phyloP scores from a whole-genome alignment of 2,329 filamentous ascomycete genomes.

The Colletotrichum chrysophilum region DNA sequence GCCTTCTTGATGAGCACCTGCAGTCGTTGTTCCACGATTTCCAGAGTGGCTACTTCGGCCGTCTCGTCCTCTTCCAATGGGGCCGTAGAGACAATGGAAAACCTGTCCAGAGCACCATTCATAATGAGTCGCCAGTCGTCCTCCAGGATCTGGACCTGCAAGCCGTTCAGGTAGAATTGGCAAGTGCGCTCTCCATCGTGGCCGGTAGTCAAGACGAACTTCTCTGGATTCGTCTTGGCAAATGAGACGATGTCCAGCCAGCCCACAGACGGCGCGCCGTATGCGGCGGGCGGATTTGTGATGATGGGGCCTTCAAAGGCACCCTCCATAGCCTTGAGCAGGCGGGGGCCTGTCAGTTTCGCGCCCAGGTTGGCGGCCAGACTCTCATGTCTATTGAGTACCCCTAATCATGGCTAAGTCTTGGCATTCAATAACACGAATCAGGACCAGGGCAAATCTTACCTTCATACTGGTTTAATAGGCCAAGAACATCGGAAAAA shows the following conservation, averaged over 20 bases:
- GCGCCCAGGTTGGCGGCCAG: constrained; percentile 86
- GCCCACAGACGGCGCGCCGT: constrained; percentile 61
- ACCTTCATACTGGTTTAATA: constrained; percentile 81
- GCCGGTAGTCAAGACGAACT: constrained; percentile 75
- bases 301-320: constrained; percentile 83
- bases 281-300: constrained; percentile 54
- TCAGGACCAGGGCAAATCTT: constrained; percentile 19
- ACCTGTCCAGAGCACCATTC: constrained; percentile 80
- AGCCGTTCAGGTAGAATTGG: constrained; percentile 82
- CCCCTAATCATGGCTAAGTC: constrained; percentile 50
- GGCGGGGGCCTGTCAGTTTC: constrained; percentile 79
- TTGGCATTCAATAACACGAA: neutral
- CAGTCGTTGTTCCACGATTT: constrained; percentile 82
- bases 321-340: constrained; percentile 85
- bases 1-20: constrained; percentile 80
- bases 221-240: constrained; percentile 78
- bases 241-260: constrained; percentile 90
- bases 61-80: constrained; percentile 86
- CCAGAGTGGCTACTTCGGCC: constrained; percentile 82
- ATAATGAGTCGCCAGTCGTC: constrained; percentile 87
- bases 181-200: constrained; percentile 75
- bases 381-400: constrained; percentile 84
- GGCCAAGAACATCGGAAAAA: constrained; percentile 73
- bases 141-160: constrained; percentile 83
- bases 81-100: constrained; percentile 74